These are phyloP conservation scores for Xylaria sp. DNA, from an alignment of 2,329 filamentous ascomycete species.

Conservation along the genomic window DNA sequence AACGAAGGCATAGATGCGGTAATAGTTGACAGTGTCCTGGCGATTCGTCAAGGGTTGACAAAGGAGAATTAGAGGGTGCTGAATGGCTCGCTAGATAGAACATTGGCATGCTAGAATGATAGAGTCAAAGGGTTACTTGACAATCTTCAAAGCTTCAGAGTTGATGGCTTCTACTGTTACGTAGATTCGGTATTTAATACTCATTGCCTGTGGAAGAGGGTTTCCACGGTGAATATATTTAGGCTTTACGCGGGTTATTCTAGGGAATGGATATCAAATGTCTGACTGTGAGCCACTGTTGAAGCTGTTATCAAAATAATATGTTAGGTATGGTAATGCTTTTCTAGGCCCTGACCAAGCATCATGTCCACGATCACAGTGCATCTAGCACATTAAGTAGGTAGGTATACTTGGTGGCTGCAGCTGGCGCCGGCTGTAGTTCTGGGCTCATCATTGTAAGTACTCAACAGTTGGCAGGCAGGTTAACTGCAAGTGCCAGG, in stretches of 20 bases:
- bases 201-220: not conserved
- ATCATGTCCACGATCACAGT: no score
- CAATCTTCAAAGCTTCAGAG: not conserved
- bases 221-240: no score
- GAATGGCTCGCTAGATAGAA: not conserved
- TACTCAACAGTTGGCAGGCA: not conserved
- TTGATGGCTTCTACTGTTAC: not conserved
- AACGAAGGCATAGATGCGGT: slow-evolving; percentile 97
- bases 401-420: no score
- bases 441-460: not conserved
- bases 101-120: not conserved
- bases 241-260: no score
- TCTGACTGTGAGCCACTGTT: no score
- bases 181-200: not conserved
- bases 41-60: slow-evolving; percentile 90
- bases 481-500: not conserved
- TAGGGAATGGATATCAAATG: no score
- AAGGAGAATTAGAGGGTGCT: slow-evolving; percentile 42
- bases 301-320: no score
- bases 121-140: not conserved
- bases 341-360: no score
- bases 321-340: no score
- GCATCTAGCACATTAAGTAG: no score
- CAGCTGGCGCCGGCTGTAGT: no score
- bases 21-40: slow-evolving; percentile 94